Evolutionary conservation across 805 yeast genomes (phyloP).

Genomic region (Peterozyma xylosa): DNA sequence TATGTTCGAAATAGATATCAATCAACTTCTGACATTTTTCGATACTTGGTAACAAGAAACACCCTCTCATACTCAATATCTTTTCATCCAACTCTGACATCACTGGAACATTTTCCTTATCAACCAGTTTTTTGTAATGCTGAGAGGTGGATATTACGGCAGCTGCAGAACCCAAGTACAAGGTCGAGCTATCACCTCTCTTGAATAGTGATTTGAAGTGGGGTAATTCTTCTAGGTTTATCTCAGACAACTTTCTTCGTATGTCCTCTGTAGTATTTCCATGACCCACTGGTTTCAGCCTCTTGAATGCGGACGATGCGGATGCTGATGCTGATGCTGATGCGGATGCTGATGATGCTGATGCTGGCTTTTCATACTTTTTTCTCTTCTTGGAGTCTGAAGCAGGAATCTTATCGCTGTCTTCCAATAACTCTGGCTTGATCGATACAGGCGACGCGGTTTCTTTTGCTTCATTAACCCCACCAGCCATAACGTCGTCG

Average conservation of each 20-base stretch:
- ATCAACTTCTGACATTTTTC: constrained; percentile 55
- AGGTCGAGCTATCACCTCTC: constrained; percentile 15
- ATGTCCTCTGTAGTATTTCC: constrained; percentile 14
- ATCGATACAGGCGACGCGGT: background rate
- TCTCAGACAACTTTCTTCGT: constrained; percentile 14
- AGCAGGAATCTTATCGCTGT: constrained; percentile 9
- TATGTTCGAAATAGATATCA: constrained; percentile 50
- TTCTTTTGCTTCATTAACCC: too few species aligned
- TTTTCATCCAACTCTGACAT: constrained; percentile 44
- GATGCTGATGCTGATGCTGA: too few species aligned
- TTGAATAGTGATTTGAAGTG: constrained; percentile 13
- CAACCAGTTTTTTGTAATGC: constrained; percentile 32
- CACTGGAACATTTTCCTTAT: constrained; percentile 16
- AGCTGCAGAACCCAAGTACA: constrained; percentile 50
- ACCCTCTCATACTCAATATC: constrained; percentile 57
- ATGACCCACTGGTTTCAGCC: background rate
- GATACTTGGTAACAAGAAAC: constrained; percentile 58
- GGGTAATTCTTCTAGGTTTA: constrained; percentile 13
- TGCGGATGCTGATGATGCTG: too few species aligned
- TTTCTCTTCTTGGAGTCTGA: constrained; percentile 9
- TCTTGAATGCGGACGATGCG: too few species aligned
- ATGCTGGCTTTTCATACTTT: too few species aligned
- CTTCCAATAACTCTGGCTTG: constrained; percentile 3
- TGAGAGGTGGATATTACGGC: constrained; percentile 38
- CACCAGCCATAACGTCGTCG: too few species aligned